Base-by-base conservation (phyloP, 139 green algal species). In the Dunaliella primolecta region DNA sequence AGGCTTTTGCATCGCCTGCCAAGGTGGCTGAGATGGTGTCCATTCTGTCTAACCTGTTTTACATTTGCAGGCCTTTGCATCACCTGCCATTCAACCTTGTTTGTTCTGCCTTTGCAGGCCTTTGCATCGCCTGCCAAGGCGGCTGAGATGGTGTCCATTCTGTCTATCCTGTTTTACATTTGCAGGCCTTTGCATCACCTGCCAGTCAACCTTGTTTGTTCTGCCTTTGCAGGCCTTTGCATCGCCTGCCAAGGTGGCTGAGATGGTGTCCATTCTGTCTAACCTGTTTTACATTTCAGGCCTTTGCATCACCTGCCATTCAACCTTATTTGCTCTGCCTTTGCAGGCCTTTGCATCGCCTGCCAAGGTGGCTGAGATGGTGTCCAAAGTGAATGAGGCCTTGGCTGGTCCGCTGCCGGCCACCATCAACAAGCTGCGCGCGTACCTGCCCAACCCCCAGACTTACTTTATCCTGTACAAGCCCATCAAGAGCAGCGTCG, bases 221-320 rank as follows among this genome's bases (percentile, higher is more conserved):
- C n/a, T n/a, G n/a, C n/a, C n/a, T n/a, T n/a, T n/a, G 82, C 93
- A 98, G 87, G 97, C 97, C 0, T 99, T 99, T 93, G 97, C 96
- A 0, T 90, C 93, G 0, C 89, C 94, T 2, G 90, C 94, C 56
- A 93, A 96, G 83, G 36, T 99, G 56, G 80, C 81, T 15, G 95
- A 97, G 87, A 92, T 98, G 75, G 37, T 34, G 25, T 75, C 77
- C 0, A 86, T 86, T 11, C 95, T 99, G 30, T n/a, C n/a, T n/a
- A n/a, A n/a, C n/a, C n/a, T n/a, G n/a, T n/a, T n/a, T n/a, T n/a
- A n/a, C n/a, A n/a, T n/a, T n/a, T n/a, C n/a, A n/a, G n/a, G n/a
- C n/a, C n/a, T n/a, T n/a, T n/a, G n/a, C n/a, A n/a, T n/a, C n/a
- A n/a, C n/a, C n/a, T n/a, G n/a, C n/a, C n/a, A n/a, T n/a, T n/a